Base-by-base conservation (phyloP, 495 filamentous ascomycete species). In the Penicillium tannophilum region DNA sequence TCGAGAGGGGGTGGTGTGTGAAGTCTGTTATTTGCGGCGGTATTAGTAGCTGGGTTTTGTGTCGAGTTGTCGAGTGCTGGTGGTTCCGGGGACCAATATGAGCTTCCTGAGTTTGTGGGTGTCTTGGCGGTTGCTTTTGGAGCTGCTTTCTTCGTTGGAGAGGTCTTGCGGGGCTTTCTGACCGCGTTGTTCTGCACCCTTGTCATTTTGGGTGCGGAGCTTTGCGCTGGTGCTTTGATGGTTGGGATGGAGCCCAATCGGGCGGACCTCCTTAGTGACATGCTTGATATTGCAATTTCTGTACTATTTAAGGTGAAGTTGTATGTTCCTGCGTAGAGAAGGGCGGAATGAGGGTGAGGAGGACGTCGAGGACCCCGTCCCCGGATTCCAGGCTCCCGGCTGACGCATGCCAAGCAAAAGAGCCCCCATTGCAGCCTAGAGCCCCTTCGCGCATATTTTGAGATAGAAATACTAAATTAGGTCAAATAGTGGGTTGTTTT, bases 201-300 rank as follows among this genome's bases (percentile, higher is more conserved):
- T 33, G 56, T 62, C 53, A 51, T 46, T 55, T 67, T 70, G 16
- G 60, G 57, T 46, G 62, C 56, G 28, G 65, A 58, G 42, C 9
- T 65, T 41, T 63, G 80, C 79, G 59, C 71, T 75, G 23, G 79
- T 73, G 64, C 52, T 19, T 56, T 56, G 47, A 46, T 54, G 19
- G 63, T 60, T 49, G 74, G 67, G 26, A 76, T 65, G 30, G 79
- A 76, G 53, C 80, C 80, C 50, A 89, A 64, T 35, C 86, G 81
- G 16, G 82, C 76, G 17, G 85, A 88, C 54, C 84, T 78, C 55
- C 86, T 77, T 28, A 82, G 74, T 52, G 84, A 75, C 84, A 88
- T 85, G 56, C 4, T 41, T n/a, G 7, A 7, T 14, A 3, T 39
- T 14, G 20, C 20, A 16, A 16, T 12, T 39, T 12, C 12, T 39